Evolutionary conservation across 345 rosid species (phyloP).

Genomic region (Corymbia maculata): DNA sequence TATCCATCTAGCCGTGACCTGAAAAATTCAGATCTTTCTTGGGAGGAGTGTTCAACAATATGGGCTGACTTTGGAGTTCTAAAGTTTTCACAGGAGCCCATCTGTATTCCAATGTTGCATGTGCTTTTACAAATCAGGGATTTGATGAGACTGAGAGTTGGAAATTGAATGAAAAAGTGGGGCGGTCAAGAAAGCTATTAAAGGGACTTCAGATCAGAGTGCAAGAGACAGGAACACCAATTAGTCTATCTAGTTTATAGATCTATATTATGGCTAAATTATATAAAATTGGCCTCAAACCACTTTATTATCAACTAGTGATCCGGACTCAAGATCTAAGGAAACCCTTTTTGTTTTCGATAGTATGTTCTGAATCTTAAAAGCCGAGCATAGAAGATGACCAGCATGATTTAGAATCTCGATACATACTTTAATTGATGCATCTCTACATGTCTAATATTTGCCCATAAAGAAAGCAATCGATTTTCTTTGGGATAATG

Average conservation of each 20-base stretch:
- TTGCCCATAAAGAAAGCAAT: too few species aligned
- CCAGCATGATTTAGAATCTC: background rate
- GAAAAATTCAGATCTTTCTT: background rate
- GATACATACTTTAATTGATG: too few species aligned
- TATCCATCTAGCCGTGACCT: background rate
- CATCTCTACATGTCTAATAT: too few species aligned
- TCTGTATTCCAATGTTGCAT: background rate
- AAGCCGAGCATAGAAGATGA: background rate
- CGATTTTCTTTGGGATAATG: background rate
- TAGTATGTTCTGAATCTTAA: background rate
- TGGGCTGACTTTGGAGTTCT: background rate
- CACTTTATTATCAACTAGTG: background rate
- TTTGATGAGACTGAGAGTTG: background rate
- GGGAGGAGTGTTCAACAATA: background rate
- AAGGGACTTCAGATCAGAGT: background rate
- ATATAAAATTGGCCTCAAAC: background rate
- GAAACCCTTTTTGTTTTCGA: background rate
- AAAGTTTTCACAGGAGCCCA: background rate
- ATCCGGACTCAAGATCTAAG: background rate
- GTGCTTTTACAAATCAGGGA: background rate
- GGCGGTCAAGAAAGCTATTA: background rate
- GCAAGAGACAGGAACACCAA: background rate
- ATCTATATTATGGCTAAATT: background rate
- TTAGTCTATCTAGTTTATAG: background rate
- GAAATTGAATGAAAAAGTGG: background rate